Evolutionary conservation across 345 rosid genomes (phyloP), one percentile per base, ranked within the genome.

Genomic region (Kernera saxatilis): DNA sequence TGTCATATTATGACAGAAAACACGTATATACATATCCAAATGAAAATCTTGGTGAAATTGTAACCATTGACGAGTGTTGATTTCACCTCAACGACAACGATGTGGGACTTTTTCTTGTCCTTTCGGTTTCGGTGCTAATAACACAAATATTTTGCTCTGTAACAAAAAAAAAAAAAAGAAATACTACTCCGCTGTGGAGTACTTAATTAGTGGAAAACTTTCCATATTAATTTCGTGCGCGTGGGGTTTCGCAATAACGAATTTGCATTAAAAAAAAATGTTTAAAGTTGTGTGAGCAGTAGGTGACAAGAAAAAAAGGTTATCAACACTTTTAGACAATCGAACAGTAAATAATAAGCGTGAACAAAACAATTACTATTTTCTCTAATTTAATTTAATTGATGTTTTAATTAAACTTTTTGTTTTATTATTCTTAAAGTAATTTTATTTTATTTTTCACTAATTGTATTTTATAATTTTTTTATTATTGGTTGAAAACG

Each of bases 61-160:
- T 39, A 17, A 7, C 48, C 64, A 59, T 59, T 59, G 35, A 61
- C 67, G 37, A 61, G 51, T 39, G 51, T 61, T 43, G 51, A 26
- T 41, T 37, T 25, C 10, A 61, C 51, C 15, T 12, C 10, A 27
- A 61, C 9, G 10, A 17, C 10, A 27, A 61, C 9, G 10, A 17
- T 27, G 7, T 12, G 18, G 15, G 36, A 25, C 66, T 60, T 60
- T 41, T 60, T 41, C 36, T 43, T 43, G 8, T 40, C 7, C 23
- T 57, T 13, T 7, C 13, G 29, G 43, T 6, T 32, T n/a, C 45
- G 45, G 5, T 55, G 43, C 22, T 18, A 35, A 19, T 36, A 15
- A 53, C 5, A 53, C 14, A 4, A 53, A 54, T 19, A 30, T 26
- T 51, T 23, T 23, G 7, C 6, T 6, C 19, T 9, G 55, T 25